Conservation (phyloP, 257 asterid species). For the Plectranthus barbatus region DNA sequence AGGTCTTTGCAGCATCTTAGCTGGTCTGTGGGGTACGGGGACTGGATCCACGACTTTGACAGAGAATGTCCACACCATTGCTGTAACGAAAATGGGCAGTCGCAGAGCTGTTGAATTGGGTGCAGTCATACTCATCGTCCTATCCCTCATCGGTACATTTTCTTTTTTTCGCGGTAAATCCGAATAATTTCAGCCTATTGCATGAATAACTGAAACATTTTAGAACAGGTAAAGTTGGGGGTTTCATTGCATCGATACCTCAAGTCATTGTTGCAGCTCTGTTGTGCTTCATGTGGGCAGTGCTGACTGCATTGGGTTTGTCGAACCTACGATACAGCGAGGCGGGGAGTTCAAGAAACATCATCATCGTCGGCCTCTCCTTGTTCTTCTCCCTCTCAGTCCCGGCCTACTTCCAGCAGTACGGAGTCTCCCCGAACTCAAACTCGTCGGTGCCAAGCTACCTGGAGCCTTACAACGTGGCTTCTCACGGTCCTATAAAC, state of each 20-base stretch:
- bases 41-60: constrained; percentile 91
- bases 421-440: constrained; percentile 69
- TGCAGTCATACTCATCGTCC: constrained; percentile 58
- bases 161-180: neutral
- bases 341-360: constrained; percentile 97
- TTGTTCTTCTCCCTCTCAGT: constrained; percentile 74
- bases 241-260: constrained; percentile 91
- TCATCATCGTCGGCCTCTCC: constrained; percentile 86
- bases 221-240: constrained; percentile 86
- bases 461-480: constrained; percentile 72
- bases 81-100: constrained; percentile 99
- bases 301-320: constrained; percentile 88
- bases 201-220: neutral
- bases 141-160: constrained; percentile 69
- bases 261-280: constrained; percentile 94
- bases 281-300: constrained; percentile 95
- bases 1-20: constrained; percentile 90
- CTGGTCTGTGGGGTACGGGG: constrained; percentile 98
- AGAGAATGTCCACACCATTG: constrained; percentile 96
- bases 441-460: constrained; percentile 75
- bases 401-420: constrained; percentile 95
- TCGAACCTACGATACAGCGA: constrained; percentile 92
- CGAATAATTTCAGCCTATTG: neutral
- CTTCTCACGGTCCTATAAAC: constrained; percentile 88
- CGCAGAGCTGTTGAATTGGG: constrained; percentile 91